A percentile compares a stretch with the other conserved stretches of the same genome.
phyloP scores from a whole-genome alignment of 2,329 filamentous ascomycete species.

The Verticillium zaregamsianum region DNA sequence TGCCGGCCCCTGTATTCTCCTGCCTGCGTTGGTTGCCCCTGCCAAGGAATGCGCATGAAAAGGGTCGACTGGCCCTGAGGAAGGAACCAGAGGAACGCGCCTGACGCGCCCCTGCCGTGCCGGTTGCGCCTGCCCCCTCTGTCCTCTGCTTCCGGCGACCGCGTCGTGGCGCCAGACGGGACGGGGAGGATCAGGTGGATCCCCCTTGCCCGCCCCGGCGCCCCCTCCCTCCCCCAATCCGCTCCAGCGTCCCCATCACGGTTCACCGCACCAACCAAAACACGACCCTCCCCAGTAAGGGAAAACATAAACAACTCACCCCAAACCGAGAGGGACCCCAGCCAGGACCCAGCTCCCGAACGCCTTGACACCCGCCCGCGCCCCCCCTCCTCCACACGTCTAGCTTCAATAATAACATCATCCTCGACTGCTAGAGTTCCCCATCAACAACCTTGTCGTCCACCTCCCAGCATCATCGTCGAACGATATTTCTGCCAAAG shows the following conservation, averaged over 20 bases:
- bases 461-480: neutral
- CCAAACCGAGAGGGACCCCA: neutral
- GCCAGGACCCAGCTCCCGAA: slow-evolving; percentile 1
- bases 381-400: slow-evolving; percentile 9
- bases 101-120: neutral
- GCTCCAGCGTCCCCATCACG: neutral
- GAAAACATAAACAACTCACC: slow-evolving; percentile 1
- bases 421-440: neutral
- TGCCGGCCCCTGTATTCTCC: neutral
- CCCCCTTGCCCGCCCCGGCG: slow-evolving; percentile 10
- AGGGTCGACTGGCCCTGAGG: neutral
- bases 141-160: neutral
- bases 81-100: neutral
- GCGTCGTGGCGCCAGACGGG: neutral
- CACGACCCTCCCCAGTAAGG: slow-evolving; percentile 4
- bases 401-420: slow-evolving; percentile 2
- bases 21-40: neutral
- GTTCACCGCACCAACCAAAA: slow-evolving; percentile 10
- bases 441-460: slow-evolving; percentile 4
- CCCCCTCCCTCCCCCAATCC: slow-evolving; percentile 1
- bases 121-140: neutral
- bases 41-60: neutral
- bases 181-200: neutral
- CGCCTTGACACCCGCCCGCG: slow-evolving; percentile 5
- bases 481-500: neutral